Base-by-base conservation (phyloP, 345 rosid species). In the Odontarrhena argentea region DNA sequence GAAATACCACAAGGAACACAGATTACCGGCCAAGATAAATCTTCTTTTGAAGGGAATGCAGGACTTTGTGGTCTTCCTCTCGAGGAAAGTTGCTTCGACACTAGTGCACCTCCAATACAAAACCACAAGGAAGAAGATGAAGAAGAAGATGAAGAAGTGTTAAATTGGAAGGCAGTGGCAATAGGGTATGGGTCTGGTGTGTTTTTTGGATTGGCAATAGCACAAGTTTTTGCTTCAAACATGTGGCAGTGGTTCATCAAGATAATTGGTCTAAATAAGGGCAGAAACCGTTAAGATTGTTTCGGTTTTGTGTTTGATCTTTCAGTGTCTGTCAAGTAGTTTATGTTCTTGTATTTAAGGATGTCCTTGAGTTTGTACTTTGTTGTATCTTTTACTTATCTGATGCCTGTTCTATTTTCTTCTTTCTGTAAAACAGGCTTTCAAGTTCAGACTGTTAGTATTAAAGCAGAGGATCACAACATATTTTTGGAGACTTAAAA, bases 171-270 rank as follows among this genome's bases (percentile, higher is more conserved):
- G 42, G 65, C 5, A 40, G 36, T 49, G 59, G 43, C 40, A 11
- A 68, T 49, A 49, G 73, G 65, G 0, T 68, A 28, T 58, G 65
- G 44, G 5, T 1, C 34, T 40, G 73, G 73, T 5, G 14, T 58
- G 10, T 48, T 58, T 32, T 0, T 48, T 58, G 65, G 65, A 68
- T 47, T 68, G 50, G 40, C 14, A 8, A 12, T 68, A 40, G 50
- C 59, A 59, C 66, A 68, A 28, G 43, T 68, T 25, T 40, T 68
- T 15, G 42, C 59, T 40, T 59, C 44, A 7, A 49, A 59, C 59
- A 68, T 58, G 0, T 59, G 51, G 0, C 35, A 28, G 59, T 68
- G 52, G 73, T 65, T 68, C 6, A 2, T 0, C 7, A 57, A 47
- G 43, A 28, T 58, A 7, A 40, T 11, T 30, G 18, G 43, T 8